Percentiles rank a stretch among this genome's conserved stretches.
phyloP scores from a whole-genome alignment of 2,329 filamentous ascomycete genomes.

The Trichoderma atrobrunneum region DNA sequence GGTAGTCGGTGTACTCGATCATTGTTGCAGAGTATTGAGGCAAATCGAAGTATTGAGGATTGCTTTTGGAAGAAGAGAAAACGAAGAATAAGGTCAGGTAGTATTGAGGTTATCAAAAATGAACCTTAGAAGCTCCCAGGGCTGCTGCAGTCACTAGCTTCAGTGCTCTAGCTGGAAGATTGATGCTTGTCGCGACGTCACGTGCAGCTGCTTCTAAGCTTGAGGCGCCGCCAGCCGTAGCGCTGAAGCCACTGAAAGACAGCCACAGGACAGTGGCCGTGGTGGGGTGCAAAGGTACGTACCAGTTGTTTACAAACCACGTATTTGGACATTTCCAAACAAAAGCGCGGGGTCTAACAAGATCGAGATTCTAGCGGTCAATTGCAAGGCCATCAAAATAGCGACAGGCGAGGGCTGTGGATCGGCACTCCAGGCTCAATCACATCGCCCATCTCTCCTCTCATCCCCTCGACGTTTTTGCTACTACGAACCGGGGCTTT shows the following conservation, averaged over 20 bases:
- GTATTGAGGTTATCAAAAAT: not conserved
- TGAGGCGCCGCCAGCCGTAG: not conserved
- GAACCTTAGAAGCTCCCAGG: not conserved
- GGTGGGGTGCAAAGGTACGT: constrained; percentile 13
- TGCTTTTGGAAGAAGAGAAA: not conserved
- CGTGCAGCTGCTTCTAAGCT: constrained; percentile 20
- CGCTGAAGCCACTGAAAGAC: not conserved
- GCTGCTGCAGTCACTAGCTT: not conserved
- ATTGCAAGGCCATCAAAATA: not conserved
- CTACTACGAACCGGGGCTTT: not conserved
- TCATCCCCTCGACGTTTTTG: not conserved
- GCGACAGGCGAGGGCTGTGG: not conserved
- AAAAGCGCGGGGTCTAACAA: constrained; percentile 27
- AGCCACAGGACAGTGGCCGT: not conserved
- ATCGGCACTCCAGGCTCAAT: not conserved
- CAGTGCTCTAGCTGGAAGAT: not conserved
- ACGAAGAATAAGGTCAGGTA: not conserved
- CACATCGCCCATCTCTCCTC: not conserved
- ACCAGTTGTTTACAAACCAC: constrained; percentile 41
- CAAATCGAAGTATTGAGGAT: not conserved
- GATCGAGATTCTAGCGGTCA: constrained; percentile 6
- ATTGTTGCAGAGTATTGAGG: constrained; percentile 36
- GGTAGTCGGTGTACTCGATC: constrained; percentile 65
- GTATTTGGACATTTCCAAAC: constrained; percentile 41
- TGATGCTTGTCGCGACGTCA: constrained; percentile 23